A percentile compares a stretch with the other conserved stretches of the same genome.
These are phyloP conservation scores for Osmanthus fragrans DNA, from an alignment of 257 asterid species.

Conservation along the genomic window DNA sequence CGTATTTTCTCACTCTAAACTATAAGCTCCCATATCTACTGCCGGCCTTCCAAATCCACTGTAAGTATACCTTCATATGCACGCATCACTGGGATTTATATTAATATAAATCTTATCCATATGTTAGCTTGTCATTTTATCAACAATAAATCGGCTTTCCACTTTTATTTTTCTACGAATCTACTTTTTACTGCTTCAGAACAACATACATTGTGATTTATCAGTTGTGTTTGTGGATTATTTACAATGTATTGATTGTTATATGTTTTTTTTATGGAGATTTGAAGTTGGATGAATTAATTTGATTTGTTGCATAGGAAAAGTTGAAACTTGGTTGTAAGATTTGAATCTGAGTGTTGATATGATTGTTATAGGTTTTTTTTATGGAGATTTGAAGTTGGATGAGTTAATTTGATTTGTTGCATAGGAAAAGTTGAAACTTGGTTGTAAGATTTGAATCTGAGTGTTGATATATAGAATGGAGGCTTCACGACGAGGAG, in stretches of 20 bases:
- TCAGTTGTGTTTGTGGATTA: slow-evolving; percentile 14
- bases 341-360: slow-evolving; percentile 26
- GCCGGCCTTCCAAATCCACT: slow-evolving; percentile 44
- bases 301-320: slow-evolving; percentile 24
- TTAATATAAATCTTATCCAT: no score
- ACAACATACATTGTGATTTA: slow-evolving; percentile 7
- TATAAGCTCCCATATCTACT: slow-evolving; percentile 32
- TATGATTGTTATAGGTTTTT: no score
- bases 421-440: neutral
- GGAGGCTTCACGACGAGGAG: slow-evolving; percentile 76
- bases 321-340: neutral
- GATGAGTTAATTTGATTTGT: slow-evolving; percentile 35
- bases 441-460: slow-evolving; percentile 25
- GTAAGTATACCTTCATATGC: slow-evolving; percentile 26
- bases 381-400: slow-evolving; percentile 38
- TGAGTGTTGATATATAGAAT: slow-evolving; percentile 27
- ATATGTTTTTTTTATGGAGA: slow-evolving; percentile 20
- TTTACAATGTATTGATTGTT: slow-evolving; percentile 13
- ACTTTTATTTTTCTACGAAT: slow-evolving; percentile 5
- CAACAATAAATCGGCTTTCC: slow-evolving; percentile 19
- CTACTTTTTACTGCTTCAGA: neutral
- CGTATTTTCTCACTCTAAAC: slow-evolving; percentile 33
- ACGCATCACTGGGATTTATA: neutral
- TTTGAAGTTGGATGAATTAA: slow-evolving; percentile 41
- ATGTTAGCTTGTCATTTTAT: no score